Base-by-base conservation (phyloP, 257 asterid genomes). In the Jacaranda copaia region DNA sequence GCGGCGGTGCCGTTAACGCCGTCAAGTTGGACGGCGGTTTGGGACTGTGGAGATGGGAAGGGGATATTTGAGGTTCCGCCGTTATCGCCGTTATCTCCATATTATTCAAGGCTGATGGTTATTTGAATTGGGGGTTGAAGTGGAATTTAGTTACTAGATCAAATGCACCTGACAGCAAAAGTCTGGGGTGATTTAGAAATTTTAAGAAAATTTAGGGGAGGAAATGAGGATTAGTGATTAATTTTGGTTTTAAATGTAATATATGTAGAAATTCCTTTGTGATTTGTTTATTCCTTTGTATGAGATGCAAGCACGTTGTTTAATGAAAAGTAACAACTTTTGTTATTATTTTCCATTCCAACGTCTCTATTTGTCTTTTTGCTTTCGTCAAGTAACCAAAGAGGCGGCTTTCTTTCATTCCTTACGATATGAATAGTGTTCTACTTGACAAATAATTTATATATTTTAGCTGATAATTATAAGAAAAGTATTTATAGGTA, bases 21-120 rank as follows among this genome's bases (percentile, higher is more conserved):
- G 81, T 89, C 99, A 3, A 91, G 75, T 70, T 94, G 99, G 99
- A 85, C 77, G 81, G 75, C 96, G 5, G 88, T 94, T 68, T 94
- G 97, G 98, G 96, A 89, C 63, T 16, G 81, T n/a, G 93, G 85
- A 0, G 94, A 92, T 16, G 92, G 61, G 65, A 86, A 87, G 70
- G 97, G 98, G 25, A 90, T 94, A n/a, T 94, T 92, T 67, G 98
- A 92, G 56, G 84, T 94, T 4, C 98, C 98, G 42, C 93, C 86
- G 60, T 40, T 92, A 16, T 92, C 98, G 39, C 98, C 98, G 78
- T 83, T 89, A 67, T 85, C 96, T 10, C 85, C 94, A 8, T 71
- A 77, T 55, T 25, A 25, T 25, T 77, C 90, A 15, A 59, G 77
- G 60, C 80, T 85, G 51, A 72, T 84, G 38, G 90, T 84, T 55